phyloP scores from a whole-genome alignment of 2,329 filamentous ascomycete species.

The Phaeosphaeria sp. region DNA sequence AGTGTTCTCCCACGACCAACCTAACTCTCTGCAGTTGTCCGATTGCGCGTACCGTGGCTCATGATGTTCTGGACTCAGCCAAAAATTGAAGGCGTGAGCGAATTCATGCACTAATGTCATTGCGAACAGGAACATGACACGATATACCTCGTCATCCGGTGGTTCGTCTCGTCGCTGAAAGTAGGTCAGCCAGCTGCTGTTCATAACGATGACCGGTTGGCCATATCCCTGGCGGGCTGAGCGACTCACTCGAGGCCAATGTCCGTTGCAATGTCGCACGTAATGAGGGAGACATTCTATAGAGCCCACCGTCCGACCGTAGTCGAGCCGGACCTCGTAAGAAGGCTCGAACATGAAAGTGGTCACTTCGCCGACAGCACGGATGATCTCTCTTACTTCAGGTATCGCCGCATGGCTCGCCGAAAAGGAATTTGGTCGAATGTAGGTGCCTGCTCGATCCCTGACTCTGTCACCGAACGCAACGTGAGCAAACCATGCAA shows the following conservation, averaged over 20 bases:
- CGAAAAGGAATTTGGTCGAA: conserved; percentile 6
- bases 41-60: conserved; percentile 20
- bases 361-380: conserved; percentile 3
- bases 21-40: conserved; percentile 19
- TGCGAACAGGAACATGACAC: conserved; percentile 21
- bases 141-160: conserved; percentile 1
- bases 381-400: conserved; percentile 9
- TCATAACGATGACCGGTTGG: conserved; percentile 16
- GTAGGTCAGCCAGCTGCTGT: conserved; percentile 13
- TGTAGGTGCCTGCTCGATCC: conserved; percentile 4
- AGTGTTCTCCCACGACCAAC: conserved; percentile 21
- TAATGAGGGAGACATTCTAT: too few relatives aligned
- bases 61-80: conserved; percentile 2
- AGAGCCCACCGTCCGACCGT: conserved; percentile 4
- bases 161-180: conserved; percentile 4
- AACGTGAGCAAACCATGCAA: conserved; percentile 27
- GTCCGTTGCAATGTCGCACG: too few relatives aligned
- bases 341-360: conserved; percentile 21
- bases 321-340: not conserved
- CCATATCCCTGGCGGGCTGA: not conserved
- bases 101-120: conserved; percentile 25
- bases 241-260: conserved; percentile 8
- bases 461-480: conserved; percentile 15
- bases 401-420: not conserved
- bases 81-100: conserved; percentile 26